Evolutionary conservation across 176 grass and related monocot genomes (phyloP).

Genomic region (Musa beccarii): DNA sequence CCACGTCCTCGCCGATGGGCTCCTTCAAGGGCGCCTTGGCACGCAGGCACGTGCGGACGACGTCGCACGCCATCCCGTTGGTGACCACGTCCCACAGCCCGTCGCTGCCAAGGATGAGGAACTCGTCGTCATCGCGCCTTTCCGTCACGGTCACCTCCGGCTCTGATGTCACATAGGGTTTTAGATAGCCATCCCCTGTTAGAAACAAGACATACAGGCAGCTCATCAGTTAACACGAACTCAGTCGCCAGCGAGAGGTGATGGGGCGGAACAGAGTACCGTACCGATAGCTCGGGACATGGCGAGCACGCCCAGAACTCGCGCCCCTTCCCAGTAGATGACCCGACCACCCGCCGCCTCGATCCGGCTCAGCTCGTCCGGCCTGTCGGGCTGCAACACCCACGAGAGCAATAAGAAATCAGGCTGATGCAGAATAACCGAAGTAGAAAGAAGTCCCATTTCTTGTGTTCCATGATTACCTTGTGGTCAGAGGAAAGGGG

Average conservation of each 20-base stretch:
- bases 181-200: conserved; percentile 74
- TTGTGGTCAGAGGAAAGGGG: conserved; percentile 84
- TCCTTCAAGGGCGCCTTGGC: neutral
- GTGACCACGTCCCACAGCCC: conserved; percentile 88
- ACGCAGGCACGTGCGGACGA: conserved; percentile 56
- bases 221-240: neutral
- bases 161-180: conserved; percentile 69
- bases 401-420: neutral
- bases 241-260: neutral
- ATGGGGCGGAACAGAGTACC: neutral
- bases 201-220: neutral
- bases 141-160: conserved; percentile 76
- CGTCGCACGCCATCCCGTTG: conserved; percentile 81
- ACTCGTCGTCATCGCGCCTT: conserved; percentile 69
- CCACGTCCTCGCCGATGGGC: neutral
- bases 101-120: conserved; percentile 77
- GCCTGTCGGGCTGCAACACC: conserved; percentile 62
- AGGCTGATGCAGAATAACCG: neutral
- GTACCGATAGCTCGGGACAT: conserved; percentile 85
- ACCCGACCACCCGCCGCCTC: conserved; percentile 62
- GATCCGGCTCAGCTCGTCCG: conserved; percentile 76
- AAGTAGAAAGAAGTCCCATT: neutral
- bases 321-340: conserved; percentile 86
- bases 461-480: conserved; percentile 19
- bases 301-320: conserved; percentile 85